Base-by-base conservation (phyloP, 2,329 filamentous ascomycete genomes). In the Acrocalymma vagum region DNA sequence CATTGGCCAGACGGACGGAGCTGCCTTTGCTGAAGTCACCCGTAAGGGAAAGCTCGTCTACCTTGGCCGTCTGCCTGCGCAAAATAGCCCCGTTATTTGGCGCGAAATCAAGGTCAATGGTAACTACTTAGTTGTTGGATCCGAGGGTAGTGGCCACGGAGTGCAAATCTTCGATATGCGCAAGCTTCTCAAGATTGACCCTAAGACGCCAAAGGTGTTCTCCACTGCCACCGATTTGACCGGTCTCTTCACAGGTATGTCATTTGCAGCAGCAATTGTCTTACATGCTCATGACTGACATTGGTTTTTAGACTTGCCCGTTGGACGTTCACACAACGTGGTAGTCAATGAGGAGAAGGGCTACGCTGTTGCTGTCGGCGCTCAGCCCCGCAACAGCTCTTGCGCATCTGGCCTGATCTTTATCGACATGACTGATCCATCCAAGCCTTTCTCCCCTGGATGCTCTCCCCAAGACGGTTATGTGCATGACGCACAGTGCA, bases 111-210 rank as follows among this genome's bases (percentile, higher is more conserved):
- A 72, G 35, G 59, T 57, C n/a, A 61, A 65, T 38, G 64, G 67
- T 14, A 62, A 74, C 36, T 70, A 70, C 45, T 61, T 72, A 23
- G 50, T 74, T 25, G 69, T 76, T 20, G 73, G 72, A n/a, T 63
- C 58, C 16, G 65, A 69, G 42, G 65, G 63, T 27, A 38, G 28
- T 29, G 60, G 71, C 49, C 81, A 84, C 64, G 75, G 77, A 28
- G 72, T 85, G 24, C 82, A 85, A 61, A 73, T 84, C 63, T 85
- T 85, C 53, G 82, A 85, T 63, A 70, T 84, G 75, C 59, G 61
- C 48, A 67, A 77, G 53, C 51, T 70, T 13, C 55, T 70, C 17
- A 60, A 62, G 22, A 48, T 70, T 17, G 54, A 58, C 27, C 57
- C 64, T 3, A 65, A 63, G 51, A 60, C 46, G 29, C 64, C 67